These are phyloP conservation scores for Friedmanniomyces simplex DNA, from an alignment of 495 filamentous ascomycete genomes.

Conservation along the genomic window DNA sequence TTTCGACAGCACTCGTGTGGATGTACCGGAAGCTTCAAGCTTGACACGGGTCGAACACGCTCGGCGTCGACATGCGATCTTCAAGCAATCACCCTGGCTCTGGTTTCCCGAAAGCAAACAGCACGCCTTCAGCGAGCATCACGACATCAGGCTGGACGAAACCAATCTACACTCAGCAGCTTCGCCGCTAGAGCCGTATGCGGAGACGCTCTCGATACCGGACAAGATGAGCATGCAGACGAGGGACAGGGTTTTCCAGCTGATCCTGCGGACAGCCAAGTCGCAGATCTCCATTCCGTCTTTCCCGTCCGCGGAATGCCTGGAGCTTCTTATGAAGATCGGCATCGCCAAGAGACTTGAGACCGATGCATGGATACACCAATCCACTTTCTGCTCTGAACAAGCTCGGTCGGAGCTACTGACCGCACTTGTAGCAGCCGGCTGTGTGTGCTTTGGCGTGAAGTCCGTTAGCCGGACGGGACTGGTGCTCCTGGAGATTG, in stretches of 20 bases:
- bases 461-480: conserved; percentile 48
- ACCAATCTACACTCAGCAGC: not conserved
- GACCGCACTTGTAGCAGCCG: conserved; percentile 41
- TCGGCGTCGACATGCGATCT: conserved; percentile 1
- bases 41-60: conserved; percentile 1
- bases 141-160: not conserved
- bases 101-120: not conserved
- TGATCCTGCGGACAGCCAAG: conserved; percentile 42
- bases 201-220: not conserved
- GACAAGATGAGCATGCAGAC: conserved; percentile 13
- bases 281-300: conserved; percentile 45
- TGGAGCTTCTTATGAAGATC: conserved; percentile 3
- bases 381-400: conserved; percentile 40
- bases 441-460: conserved; percentile 41
- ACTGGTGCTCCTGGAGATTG: conserved; percentile 48
- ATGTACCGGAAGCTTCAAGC: not conserved
- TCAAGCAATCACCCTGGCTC: conserved; percentile 1
- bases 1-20: not conserved
- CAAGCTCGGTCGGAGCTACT: conserved; percentile 41
- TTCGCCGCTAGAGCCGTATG: not conserved
- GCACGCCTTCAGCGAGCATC: conserved; percentile 2
- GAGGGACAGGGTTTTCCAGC: conserved; percentile 45
- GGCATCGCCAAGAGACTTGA: conserved; percentile 29
- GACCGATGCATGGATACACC: conserved; percentile 47
- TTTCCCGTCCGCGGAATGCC: not conserved